Conservation (phyloP, 345 rosid genomes). For the Cardamine resedifolia region DNA sequence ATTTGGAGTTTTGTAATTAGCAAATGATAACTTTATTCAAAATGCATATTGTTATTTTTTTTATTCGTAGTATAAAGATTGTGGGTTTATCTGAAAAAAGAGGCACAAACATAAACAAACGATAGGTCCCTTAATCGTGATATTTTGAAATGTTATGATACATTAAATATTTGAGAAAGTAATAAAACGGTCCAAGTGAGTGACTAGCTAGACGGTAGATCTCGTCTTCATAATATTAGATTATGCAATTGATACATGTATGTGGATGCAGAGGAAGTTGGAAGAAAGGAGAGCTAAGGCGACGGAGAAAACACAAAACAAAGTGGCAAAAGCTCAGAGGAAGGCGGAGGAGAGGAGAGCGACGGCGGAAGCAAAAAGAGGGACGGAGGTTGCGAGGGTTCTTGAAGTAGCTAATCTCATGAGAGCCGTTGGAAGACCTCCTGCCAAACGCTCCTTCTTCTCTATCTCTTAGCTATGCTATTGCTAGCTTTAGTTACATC, state of each 20-base stretch:
- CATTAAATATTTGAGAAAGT: background rate
- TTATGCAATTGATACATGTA: background rate
- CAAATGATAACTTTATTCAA: too few species aligned
- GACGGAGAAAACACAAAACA: slow-evolving; percentile 84
- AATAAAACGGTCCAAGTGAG: background rate
- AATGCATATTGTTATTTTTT: background rate
- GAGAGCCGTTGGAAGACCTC: slow-evolving; percentile 92
- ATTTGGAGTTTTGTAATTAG: background rate
- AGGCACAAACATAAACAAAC: background rate
- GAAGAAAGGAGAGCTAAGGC: slow-evolving; percentile 92
- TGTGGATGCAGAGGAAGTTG: slow-evolving; percentile 67
- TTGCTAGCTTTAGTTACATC: background rate
- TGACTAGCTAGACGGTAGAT: background rate
- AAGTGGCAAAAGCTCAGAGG: slow-evolving; percentile 76
- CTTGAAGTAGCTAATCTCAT: slow-evolving; percentile 80
- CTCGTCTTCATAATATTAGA: background rate
- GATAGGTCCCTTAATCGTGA: background rate
- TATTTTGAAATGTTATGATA: background rate
- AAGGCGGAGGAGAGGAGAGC: slow-evolving; percentile 95
- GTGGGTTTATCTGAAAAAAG: background rate
- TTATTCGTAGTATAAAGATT: background rate
- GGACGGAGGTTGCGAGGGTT: slow-evolving; percentile 72
- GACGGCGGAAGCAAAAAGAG: slow-evolving; percentile 77
- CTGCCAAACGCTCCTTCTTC: slow-evolving; percentile 81
- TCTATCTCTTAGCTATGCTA: slow-evolving; percentile 30